These are phyloP conservation scores for Fomitopsis pulvina DNA, from an alignment of 768 basidiomycete species.

Conservation along the genomic window DNA sequence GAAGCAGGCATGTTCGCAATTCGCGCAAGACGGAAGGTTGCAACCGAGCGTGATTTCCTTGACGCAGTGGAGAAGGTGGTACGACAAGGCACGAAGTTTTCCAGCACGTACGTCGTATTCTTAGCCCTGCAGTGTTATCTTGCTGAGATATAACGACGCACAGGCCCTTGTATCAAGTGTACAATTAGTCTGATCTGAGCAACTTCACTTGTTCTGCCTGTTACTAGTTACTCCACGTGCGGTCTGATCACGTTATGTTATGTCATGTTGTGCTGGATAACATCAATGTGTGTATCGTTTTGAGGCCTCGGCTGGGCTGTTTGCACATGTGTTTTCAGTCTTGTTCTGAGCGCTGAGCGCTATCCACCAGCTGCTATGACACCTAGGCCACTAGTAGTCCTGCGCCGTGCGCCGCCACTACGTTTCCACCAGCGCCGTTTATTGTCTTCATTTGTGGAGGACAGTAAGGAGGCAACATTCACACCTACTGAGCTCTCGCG, in stretches of 20 bases:
- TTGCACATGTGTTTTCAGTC: no score
- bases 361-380: neutral
- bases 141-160: no score
- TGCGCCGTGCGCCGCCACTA: neutral
- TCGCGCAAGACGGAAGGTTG: conserved; percentile 91
- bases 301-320: no score
- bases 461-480: conserved; percentile 24
- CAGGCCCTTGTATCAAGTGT: conserved; percentile 89
- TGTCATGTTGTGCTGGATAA: no score
- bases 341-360: no score
- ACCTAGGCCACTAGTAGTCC: no score
- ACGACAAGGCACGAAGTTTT: conserved; percentile 96
- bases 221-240: neutral
- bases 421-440: neutral
- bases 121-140: no score
- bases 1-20: conserved; percentile 99
- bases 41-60: conserved; percentile 95
- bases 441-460: neutral
- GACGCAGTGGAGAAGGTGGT: conserved; percentile 99
- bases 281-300: no score
- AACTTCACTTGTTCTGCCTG: no score
- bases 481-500: conserved; percentile 47
- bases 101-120: conserved; percentile 78
- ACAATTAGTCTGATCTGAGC: conserved; percentile 49
- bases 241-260: no score